Evolutionary conservation across 805 yeast genomes (phyloP), one percentile per base, ranked within the genome.

Genomic region (Ogataea philodendri): DNA sequence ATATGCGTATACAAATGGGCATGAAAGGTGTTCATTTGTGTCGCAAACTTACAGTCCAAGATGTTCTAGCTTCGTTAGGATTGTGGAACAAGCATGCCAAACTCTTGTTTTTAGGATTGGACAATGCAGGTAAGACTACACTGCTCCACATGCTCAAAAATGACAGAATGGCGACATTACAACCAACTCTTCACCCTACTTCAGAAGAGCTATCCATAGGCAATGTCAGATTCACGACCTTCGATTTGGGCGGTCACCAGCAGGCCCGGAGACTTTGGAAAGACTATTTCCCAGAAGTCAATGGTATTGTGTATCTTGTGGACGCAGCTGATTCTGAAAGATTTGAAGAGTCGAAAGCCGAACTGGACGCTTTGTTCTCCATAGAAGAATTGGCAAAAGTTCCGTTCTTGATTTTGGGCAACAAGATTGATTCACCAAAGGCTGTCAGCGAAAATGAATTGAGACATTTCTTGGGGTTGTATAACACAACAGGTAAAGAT

Each of bases 211-310:
- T 93, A 55, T 89, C 97, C 44, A 93, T 93, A 54, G 98, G 97
- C 51, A 83, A 84, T 52, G 94, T 90, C 45, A 82, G 90, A 63
- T 93, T 93, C 74, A 93, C 99, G 42, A 93, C 99, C 18, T 93
- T 93, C 55, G 99, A 93, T 64, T 74, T 93, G 52, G 99, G 99
- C 66, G 99, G 99, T 27, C 99, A 93, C 70, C 82, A 78, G 63
- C 97, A 90, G 68, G 97, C 99, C 32, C 89, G 99, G 69, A 87
- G 98, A 68, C 79, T 93, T 59, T 93, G 99, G 99, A 89, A 89
- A 62, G 97, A 93, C 63, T 93, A 93, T 65, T 93, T 93, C 82
- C 99, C 99, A 41, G 99, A 93, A 68, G 99, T 93, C 32, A 85
- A 88, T 63, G 98, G 97, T 38, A 93, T 93, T 50, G 97, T 93